Base-by-base conservation (phyloP, 257 asterid genomes). In the Ehretia macrophylla region DNA sequence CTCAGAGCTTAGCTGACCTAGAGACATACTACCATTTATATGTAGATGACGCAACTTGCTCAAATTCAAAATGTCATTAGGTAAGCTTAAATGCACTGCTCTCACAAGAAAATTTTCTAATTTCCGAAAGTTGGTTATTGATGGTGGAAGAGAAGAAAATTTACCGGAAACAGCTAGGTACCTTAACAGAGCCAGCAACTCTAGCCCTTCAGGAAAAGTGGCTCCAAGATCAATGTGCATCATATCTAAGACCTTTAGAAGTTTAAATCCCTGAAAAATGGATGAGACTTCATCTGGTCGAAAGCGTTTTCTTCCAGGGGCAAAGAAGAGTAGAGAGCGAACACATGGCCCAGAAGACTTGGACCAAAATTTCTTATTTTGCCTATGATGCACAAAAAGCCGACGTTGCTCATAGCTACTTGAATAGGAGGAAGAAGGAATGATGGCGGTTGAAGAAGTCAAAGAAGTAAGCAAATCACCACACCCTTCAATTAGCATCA, bases 161-260 rank as follows among this genome's bases (percentile, higher is more conserved):
- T 22, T 0, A 18, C 39, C 38, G 17, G 0, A 0, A 11, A 60
- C n/a, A 1, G 1, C 0, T 48, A 67, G 44, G 51, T 0, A 67
- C 27, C 56, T 59, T 19, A 67, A 42, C 42, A 38, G 21, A 10
- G 4, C 38, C 19, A 59, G 56, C 17, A n/a, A 1, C 14, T 22
- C 14, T 22, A 64, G 32, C 38, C 60, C 68, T 11, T 20, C 48
- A 21, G 65, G 54, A 59, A 66, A 58, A 55, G 39, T 17, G 39
- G 58, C 49, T 4, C 45, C 50, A 27, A 50, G 47, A 3, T 0
- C 44, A 14, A 51, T 12, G n/a, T 6, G 5, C 11, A 47, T 0
- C 63, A 70, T 32, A 21, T 51, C 20, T 61, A 67, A 37, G 46
- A 55, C 68, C 59, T 66, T 39, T 14, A 75, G 56, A 39, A 55